Percentiles rank a stretch among this genome's conserved stretches.
phyloP scores from a whole-genome alignment of 192 early-diverging fungal species.

The Mycoemilia scoparia region DNA sequence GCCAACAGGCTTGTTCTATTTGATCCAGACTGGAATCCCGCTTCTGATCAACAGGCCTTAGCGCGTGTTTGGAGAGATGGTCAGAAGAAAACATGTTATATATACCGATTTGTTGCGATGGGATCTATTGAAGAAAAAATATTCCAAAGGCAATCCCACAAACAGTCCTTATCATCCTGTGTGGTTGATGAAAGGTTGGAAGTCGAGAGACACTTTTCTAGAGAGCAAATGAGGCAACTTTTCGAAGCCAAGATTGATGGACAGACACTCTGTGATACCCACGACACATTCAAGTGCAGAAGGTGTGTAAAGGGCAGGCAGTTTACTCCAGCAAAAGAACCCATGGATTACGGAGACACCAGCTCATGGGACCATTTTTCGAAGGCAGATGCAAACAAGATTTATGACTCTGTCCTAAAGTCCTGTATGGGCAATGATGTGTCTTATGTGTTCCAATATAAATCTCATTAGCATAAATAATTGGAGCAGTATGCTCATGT shows the following conservation, averaged over 20 bases:
- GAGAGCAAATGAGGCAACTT: conserved; percentile 72
- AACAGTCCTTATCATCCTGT: conserved; percentile 72
- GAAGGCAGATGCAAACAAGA: conserved; percentile 30
- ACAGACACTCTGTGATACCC: conserved; percentile 62
- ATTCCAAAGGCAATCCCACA: conserved; percentile 81
- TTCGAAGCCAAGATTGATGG: conserved; percentile 59
- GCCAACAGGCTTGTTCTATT: conserved; percentile 93
- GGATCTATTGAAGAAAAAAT: conserved; percentile 99
- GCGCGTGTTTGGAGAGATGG: conserved; percentile 82
- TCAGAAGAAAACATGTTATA: conserved; percentile 71
- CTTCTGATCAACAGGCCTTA: conserved; percentile 85
- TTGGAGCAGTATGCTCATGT: too few relatives aligned
- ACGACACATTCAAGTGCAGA: conserved; percentile 91
- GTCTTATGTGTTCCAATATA: conserved; percentile 69
- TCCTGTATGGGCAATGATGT: conserved; percentile 40
- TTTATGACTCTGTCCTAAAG: conserved; percentile 43
- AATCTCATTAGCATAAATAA: conserved; percentile 46
- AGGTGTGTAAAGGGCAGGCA: conserved; percentile 79
- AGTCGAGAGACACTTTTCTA: conserved; percentile 85
- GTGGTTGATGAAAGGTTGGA: conserved; percentile 91
- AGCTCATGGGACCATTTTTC: conserved; percentile 67
- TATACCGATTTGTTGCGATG: conserved; percentile 96
- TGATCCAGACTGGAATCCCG: conserved; percentile 82
- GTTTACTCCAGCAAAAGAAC: conserved; percentile 36
- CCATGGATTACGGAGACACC: conserved; percentile 60